These are phyloP conservation scores for Leavenworthia alabamica DNA, from an alignment of 345 rosid species.

Conservation along the genomic window DNA sequence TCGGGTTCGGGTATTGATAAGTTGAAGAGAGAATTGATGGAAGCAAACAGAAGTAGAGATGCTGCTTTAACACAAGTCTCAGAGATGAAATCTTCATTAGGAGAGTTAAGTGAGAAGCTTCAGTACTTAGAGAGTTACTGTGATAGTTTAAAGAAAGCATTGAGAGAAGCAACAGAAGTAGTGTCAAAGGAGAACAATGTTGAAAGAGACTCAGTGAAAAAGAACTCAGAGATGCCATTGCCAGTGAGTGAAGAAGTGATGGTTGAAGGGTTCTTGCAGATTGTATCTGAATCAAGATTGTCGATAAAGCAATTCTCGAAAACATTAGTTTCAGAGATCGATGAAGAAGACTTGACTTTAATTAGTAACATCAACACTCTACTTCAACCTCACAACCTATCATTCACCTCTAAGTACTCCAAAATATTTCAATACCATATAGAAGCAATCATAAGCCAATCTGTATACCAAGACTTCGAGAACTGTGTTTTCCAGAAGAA, in stretches of 20 bases:
- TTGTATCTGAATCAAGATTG: slow-evolving; percentile 86
- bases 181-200: slow-evolving; percentile 11
- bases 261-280: slow-evolving; percentile 90
- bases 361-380: slow-evolving; percentile 54
- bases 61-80: slow-evolving; percentile 64
- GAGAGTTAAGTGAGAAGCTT: slow-evolving; percentile 66
- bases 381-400: slow-evolving; percentile 58
- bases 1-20: slow-evolving; percentile 51
- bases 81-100: slow-evolving; percentile 74
- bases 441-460: slow-evolving; percentile 76
- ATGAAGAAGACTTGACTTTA: slow-evolving; percentile 51
- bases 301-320: slow-evolving; percentile 94
- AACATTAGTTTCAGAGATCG: slow-evolving; percentile 59
- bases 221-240: slow-evolving; percentile 50
- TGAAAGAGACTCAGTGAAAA: slow-evolving; percentile 15
- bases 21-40: slow-evolving; percentile 63
- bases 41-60: slow-evolving; percentile 71
- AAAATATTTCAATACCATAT: slow-evolving; percentile 67
- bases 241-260: slow-evolving; percentile 84
- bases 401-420: slow-evolving; percentile 56
- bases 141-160: slow-evolving; percentile 69
- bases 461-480: slow-evolving; percentile 86
- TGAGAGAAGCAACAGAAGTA: slow-evolving; percentile 50
- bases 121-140: slow-evolving; percentile 80
- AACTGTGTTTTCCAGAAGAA: slow-evolving; percentile 69